Percentiles rank a stretch among this genome's conserved stretches.
Conservation (phyloP, 2,329 filamentous ascomycete species). For the Mycosphaerella sp. region DNA sequence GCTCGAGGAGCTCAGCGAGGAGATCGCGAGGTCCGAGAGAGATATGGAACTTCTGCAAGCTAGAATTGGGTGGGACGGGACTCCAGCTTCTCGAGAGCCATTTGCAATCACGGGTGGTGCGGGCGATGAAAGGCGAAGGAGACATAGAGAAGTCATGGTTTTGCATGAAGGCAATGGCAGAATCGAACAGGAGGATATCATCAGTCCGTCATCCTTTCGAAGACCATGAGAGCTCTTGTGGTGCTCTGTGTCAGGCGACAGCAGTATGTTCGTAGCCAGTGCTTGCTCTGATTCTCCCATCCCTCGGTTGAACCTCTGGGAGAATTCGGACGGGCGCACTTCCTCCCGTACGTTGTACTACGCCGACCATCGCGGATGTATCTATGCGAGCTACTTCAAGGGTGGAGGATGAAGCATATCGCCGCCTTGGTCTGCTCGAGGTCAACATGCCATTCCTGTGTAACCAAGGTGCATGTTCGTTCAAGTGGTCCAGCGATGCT, state of each 20-base stretch:
- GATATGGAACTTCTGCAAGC: slow-evolving; percentile 55
- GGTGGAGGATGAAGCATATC: neutral
- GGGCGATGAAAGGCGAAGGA: slow-evolving; percentile 62
- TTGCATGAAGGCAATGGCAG: slow-evolving; percentile 68
- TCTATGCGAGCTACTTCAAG: neutral
- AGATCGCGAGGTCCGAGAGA: slow-evolving; percentile 14
- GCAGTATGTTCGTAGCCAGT: no score
- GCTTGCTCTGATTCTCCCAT: no score
- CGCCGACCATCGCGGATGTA: no score
- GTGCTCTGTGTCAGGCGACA: no score
- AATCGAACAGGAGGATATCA: slow-evolving; percentile 66
- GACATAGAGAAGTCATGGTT: slow-evolving; percentile 82
- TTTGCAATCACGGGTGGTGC: slow-evolving; percentile 35
- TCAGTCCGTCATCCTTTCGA: slow-evolving; percentile 7
- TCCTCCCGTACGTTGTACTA: no score
- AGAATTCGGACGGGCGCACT: no score
- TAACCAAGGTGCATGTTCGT: no score
- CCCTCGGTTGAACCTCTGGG: no score
- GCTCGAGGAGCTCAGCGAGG: slow-evolving; percentile 16
- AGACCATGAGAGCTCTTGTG: neutral
- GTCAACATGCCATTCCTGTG: neutral
- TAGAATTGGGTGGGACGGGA: slow-evolving; percentile 35
- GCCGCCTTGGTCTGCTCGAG: neutral
- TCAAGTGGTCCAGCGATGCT: no score
- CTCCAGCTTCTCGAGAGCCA: neutral